Evolutionary conservation across 73 alveolate genomes (phyloP).

Genomic region (Tetrahymena elliotti): DNA sequence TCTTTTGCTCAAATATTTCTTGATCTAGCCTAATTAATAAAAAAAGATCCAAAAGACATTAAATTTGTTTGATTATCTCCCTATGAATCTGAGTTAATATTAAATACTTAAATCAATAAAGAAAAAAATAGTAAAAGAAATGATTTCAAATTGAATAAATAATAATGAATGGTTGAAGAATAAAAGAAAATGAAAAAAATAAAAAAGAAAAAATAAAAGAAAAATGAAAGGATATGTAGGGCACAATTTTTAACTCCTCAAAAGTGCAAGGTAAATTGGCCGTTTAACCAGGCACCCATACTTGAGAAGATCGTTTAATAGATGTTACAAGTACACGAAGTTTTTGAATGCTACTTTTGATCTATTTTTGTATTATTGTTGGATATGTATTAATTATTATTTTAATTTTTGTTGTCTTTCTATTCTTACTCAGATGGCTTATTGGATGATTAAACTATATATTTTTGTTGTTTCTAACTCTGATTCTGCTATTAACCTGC

Average conservation of each 20-base stretch:
- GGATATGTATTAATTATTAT: not conserved
- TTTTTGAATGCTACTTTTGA: not conserved
- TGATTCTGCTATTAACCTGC: not conserved
- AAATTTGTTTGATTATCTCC: too few relatives aligned
- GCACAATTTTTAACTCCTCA: not conserved
- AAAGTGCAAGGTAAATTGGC: not conserved
- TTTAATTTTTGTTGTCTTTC: not conserved
- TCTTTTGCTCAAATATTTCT: too few relatives aligned
- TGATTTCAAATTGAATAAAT: too few relatives aligned
- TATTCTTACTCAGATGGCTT: not conserved
- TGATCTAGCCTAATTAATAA: too few relatives aligned
- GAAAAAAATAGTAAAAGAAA: too few relatives aligned
- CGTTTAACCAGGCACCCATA: conserved; percentile 1
- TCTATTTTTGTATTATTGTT: not conserved
- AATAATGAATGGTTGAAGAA: not conserved
- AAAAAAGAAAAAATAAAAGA: not conserved
- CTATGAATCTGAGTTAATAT: too few relatives aligned
- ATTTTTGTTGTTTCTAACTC: not conserved
- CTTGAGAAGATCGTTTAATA: not conserved
- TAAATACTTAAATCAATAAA: too few relatives aligned
- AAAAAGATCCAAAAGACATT: too few relatives aligned
- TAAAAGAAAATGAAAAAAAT: not conserved
- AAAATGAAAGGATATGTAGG: not conserved
- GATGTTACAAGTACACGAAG: not conserved
- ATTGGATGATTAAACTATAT: not conserved